A percentile compares a stretch with the other conserved stretches of the same genome.
Conservation (phyloP, 2,329 filamentous ascomycete species). For the Fusarium hainanense region DNA sequence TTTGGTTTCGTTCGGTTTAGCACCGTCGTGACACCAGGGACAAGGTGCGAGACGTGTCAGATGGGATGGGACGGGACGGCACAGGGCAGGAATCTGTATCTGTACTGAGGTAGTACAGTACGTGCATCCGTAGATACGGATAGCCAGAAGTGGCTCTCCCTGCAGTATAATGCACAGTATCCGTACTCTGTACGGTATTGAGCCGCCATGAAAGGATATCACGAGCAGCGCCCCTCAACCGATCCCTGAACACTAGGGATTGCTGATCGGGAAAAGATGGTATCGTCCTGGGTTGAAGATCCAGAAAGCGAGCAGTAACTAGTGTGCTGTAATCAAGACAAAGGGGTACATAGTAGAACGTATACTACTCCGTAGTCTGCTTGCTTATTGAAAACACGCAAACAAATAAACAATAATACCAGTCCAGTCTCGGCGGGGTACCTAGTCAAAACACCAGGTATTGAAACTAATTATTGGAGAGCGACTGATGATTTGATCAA, state of each 20-base stretch:
- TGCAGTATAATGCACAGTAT: background rate
- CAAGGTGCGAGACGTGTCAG: conserved; percentile 35
- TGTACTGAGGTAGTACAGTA: background rate
- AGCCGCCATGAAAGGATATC: background rate
- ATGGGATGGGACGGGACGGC: conserved; percentile 29
- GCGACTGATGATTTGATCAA: conserved; percentile 14
- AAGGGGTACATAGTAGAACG: background rate
- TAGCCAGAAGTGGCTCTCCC: background rate
- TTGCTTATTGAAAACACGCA: conserved; percentile 4
- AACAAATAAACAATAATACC: conserved; percentile 3
- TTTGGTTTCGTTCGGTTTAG: background rate
- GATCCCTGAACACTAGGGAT: conserved; percentile 7
- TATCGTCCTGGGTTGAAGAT: conserved; percentile 29
- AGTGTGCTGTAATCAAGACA: conserved; percentile 13
- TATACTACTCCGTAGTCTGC: background rate
- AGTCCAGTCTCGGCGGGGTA: conserved; percentile 26
- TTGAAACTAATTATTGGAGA: background rate
- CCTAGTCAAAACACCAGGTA: conserved; percentile 7
- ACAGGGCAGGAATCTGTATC: background rate
- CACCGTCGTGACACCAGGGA: conserved; percentile 16
- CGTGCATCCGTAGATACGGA: background rate
- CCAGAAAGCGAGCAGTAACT: conserved; percentile 20
- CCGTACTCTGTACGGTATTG: background rate
- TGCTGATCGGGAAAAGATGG: conserved; percentile 13
- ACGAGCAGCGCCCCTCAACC: background rate